Percentiles rank a stretch among this genome's conserved stretches.
phyloP scores from a whole-genome alignment of 1,139 yeast species.

The Debaryomyces udenii region DNA sequence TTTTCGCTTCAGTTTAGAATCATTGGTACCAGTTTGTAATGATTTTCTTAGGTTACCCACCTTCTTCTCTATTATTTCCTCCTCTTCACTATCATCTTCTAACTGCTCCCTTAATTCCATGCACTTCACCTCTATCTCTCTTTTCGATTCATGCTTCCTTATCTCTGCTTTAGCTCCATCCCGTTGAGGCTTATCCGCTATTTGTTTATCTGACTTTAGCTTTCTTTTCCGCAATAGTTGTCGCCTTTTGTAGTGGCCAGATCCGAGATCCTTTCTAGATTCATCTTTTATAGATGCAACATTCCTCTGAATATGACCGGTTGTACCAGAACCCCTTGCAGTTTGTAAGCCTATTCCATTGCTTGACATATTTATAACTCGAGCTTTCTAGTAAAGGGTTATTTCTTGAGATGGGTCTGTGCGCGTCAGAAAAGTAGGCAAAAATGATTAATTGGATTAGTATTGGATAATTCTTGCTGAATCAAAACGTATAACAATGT shows the following conservation, averaged over 20 bases:
- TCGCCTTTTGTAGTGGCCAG: slow-evolving; percentile 36
- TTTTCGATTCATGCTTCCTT: slow-evolving; percentile 46
- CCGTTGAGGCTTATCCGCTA: slow-evolving; percentile 21
- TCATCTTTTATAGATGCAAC: slow-evolving; percentile 28
- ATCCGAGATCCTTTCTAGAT: slow-evolving; percentile 24
- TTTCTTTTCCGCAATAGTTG: slow-evolving; percentile 22
- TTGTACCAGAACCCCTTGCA: slow-evolving; percentile 73
- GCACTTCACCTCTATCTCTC: slow-evolving; percentile 57
- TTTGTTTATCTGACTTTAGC: slow-evolving; percentile 21
- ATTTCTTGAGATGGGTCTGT: no score
- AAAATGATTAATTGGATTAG: no score
- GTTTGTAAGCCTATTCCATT: slow-evolving; percentile 68
- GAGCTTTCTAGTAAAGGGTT: no score
- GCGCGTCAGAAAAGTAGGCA: background rate
- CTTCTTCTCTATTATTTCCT: slow-evolving; percentile 26
- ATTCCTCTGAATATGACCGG: slow-evolving; percentile 66
- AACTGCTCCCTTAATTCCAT: slow-evolving; percentile 56
- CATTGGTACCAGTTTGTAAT: background rate
- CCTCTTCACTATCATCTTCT: slow-evolving; percentile 51
- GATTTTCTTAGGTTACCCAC: slow-evolving; percentile 29
- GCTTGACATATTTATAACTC: slow-evolving; percentile 51
- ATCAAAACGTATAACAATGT: background rate
- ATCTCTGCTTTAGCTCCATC: slow-evolving; percentile 33
- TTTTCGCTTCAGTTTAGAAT: background rate
- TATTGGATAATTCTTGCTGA: no score